Percentiles rank a stretch among this genome's conserved stretches.
phyloP scores from a whole-genome alignment of 2,329 filamentous ascomycete species.

The Fusarium anthophilum region DNA sequence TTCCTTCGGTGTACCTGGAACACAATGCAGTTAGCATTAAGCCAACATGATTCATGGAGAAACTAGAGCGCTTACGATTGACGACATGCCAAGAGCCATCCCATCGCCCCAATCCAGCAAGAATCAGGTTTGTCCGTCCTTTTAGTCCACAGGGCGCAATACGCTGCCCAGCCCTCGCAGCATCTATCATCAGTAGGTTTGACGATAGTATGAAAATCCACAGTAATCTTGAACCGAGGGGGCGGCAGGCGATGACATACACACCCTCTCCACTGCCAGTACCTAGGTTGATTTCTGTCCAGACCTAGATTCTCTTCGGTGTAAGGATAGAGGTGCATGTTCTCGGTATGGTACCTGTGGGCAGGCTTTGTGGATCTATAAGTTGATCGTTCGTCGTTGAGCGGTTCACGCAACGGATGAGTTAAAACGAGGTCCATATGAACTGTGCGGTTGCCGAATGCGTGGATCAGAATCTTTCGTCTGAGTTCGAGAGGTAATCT shows the following conservation, averaged over 20 bases:
- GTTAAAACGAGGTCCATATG: background rate
- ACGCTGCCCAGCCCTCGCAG: background rate
- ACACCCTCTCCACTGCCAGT: conserved; percentile 9
- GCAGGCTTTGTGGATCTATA: background rate
- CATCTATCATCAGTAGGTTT: background rate
- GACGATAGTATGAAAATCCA: rapidly evolving
- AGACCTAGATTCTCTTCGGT: rapidly evolving
- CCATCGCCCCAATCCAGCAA: background rate
- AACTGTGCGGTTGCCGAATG: background rate
- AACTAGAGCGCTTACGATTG: background rate
- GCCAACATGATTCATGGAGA: no score
- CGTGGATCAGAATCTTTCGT: background rate
- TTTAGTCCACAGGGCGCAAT: background rate
- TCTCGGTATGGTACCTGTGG: rapidly evolving
- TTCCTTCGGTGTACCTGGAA: background rate
- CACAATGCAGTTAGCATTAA: no score
- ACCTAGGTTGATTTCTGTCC: background rate
- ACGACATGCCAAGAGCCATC: background rate
- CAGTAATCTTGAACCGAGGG: rapidly evolving
- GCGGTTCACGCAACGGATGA: background rate
- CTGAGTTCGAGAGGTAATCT: rapidly evolving
- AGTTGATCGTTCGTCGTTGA: rapidly evolving
- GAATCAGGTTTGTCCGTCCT: background rate
- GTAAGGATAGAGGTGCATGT: rapidly evolving
- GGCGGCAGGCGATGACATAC: background rate